Percentiles rank a stretch among this genome's conserved stretches.
phyloP scores from a whole-genome alignment of 108 stramenopile species.

The Nitzschia palea region DNA sequence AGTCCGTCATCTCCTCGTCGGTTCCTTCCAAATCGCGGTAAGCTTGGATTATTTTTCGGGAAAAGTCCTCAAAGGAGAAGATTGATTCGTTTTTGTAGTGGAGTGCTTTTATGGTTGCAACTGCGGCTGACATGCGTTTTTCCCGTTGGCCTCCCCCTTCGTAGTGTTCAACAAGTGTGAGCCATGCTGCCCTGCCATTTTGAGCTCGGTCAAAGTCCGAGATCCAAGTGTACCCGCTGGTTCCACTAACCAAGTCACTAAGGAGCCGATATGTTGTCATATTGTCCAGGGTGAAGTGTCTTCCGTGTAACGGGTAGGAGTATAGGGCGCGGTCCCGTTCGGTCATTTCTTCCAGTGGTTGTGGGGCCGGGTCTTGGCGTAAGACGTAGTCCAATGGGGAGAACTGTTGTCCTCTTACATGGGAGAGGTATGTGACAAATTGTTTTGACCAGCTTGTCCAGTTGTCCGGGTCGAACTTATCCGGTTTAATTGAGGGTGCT shows the following conservation, averaged over 20 bases:
- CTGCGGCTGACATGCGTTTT: too few species aligned
- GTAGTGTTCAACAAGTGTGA: too few species aligned
- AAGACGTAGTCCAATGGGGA: not conserved
- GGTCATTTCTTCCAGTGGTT: not conserved
- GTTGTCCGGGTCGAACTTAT: not conserved
- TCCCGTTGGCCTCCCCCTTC: too few species aligned
- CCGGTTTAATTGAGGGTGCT: not conserved
- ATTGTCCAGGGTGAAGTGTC: not conserved
- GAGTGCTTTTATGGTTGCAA: too few species aligned
- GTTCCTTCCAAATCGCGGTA: too few species aligned
- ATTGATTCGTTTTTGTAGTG: too few species aligned
- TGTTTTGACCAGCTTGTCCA: not conserved
- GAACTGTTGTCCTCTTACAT: not conserved
- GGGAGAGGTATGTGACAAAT: not conserved
- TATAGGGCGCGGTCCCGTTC: not conserved
- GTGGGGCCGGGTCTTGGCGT: not conserved
- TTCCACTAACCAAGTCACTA: not conserved
- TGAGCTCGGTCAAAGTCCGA: too few species aligned
- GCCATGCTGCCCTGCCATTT: too few species aligned
- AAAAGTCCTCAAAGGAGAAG: too few species aligned
- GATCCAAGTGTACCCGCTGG: not conserved
- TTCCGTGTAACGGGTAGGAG: not conserved
- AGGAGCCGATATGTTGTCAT: not conserved
- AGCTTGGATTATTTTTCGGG: too few species aligned
- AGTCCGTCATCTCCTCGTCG: too few species aligned